Conservation (phyloP, 2,329 filamentous ascomycete species). For the Fusarium nodosum region DNA sequence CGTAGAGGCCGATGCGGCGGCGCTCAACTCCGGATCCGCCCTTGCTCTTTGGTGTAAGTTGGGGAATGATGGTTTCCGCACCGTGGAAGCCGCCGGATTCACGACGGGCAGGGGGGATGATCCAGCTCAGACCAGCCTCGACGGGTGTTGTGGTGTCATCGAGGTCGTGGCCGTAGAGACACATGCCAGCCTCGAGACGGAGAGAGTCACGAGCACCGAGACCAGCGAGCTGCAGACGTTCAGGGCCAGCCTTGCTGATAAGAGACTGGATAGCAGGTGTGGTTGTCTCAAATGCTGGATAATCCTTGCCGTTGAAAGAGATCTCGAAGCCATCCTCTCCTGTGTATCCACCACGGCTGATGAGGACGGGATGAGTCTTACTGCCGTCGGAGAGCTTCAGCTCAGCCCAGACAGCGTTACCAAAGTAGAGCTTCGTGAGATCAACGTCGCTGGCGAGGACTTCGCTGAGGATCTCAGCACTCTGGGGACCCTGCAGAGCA, state of each 20-base stretch:
- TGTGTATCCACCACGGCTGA: conserved; percentile 93
- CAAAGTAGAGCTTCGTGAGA: conserved; percentile 83
- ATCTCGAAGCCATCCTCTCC: conserved; percentile 99
- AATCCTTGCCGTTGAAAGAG: conserved; percentile 71
- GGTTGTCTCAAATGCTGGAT: conserved; percentile 56
- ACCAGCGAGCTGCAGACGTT: conserved; percentile 81
- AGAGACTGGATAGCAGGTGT: conserved; percentile 76
- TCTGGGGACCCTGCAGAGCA: conserved; percentile 88
- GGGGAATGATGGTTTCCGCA: conserved; percentile 79
- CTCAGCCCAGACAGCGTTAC: conserved; percentile 75
- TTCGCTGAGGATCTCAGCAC: conserved; percentile 75
- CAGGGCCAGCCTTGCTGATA: conserved; percentile 72
- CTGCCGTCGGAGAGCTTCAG: conserved; percentile 70
- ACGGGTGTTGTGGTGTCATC: conserved; percentile 78
- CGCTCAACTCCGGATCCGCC: conserved; percentile 77
- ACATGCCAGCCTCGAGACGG: conserved; percentile 97
- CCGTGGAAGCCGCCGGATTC: conserved; percentile 84
- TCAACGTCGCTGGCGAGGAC: conserved; percentile 69
- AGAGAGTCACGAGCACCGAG: conserved; percentile 93
- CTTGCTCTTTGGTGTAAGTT: conserved; percentile 80
- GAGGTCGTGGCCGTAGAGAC: conserved; percentile 98
- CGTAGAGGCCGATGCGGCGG: conserved; percentile 82
- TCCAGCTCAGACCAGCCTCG: conserved; percentile 75
- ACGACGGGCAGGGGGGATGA: conserved; percentile 84
- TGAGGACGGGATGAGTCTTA: conserved; percentile 64